Percentiles rank a stretch among this genome's conserved stretches.
phyloP scores from a whole-genome alignment of 2,329 filamentous ascomycete species.

The Camillea tinctor region DNA sequence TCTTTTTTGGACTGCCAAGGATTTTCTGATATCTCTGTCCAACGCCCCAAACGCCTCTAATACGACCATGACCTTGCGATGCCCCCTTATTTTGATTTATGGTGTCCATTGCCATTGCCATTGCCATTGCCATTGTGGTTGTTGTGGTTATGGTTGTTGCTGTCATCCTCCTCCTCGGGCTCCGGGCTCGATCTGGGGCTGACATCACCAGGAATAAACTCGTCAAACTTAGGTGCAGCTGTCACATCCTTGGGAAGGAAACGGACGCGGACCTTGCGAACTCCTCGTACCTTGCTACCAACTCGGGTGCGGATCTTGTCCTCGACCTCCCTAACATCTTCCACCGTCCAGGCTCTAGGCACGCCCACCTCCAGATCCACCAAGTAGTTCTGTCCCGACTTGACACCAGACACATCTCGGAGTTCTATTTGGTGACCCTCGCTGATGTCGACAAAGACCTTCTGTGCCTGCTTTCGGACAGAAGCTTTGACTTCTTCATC shows the following conservation, averaged over 20 bases:
- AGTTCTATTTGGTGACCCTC: slow-evolving; percentile 64
- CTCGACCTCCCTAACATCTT: slow-evolving; percentile 69
- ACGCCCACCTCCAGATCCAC: slow-evolving; percentile 86
- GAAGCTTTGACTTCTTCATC: slow-evolving; percentile 78
- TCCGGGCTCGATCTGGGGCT: slow-evolving; percentile 58
- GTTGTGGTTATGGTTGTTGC: slow-evolving; percentile 44
- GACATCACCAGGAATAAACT: slow-evolving; percentile 70
- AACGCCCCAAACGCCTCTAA: slow-evolving; percentile 28
- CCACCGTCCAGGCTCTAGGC: slow-evolving; percentile 73
- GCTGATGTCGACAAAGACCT: slow-evolving; percentile 54
- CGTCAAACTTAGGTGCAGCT: slow-evolving; percentile 64
- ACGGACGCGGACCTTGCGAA: slow-evolving; percentile 77
- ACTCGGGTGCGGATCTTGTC: slow-evolving; percentile 69
- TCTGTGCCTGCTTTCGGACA: slow-evolving; percentile 64
- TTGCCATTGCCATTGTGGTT: slow-evolving; percentile 40
- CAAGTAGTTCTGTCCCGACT: slow-evolving; percentile 94
- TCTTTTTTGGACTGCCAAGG: slow-evolving; percentile 16
- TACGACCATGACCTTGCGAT: slow-evolving; percentile 1
- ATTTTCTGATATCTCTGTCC: slow-evolving; percentile 8
- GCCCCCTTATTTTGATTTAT: slow-evolving; percentile 17
- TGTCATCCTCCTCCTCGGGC: slow-evolving; percentile 52
- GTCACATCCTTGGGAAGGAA: slow-evolving; percentile 71
- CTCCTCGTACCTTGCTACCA: slow-evolving; percentile 76
- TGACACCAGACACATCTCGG: slow-evolving; percentile 81
- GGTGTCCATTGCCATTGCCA: slow-evolving; percentile 19